Percentiles rank a stretch among this genome's conserved stretches.
These are phyloP conservation scores for Populus deltoides DNA, from an alignment of 345 rosid species.

Conservation along the genomic window DNA sequence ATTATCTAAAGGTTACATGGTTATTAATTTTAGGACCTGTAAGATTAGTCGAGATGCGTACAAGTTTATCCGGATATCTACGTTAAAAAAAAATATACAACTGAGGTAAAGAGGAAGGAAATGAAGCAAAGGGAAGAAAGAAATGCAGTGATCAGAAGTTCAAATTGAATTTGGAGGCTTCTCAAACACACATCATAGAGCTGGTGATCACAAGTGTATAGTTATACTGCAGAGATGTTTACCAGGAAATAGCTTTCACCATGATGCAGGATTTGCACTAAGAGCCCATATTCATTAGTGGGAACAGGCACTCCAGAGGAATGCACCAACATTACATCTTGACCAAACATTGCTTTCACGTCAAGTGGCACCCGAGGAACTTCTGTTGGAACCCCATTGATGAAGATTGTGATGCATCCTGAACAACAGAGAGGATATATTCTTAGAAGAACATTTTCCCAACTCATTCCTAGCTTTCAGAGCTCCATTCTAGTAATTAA, in stretches of 20 bases:
- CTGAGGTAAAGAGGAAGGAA: neutral
- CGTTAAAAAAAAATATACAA: neutral
- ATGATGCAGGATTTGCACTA: slow-evolving; percentile 72
- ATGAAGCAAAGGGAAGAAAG: neutral
- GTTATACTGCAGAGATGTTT: slow-evolving; percentile 15
- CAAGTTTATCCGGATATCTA: too few species aligned
- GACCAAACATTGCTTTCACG: slow-evolving; percentile 71
- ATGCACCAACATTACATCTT: slow-evolving; percentile 66
- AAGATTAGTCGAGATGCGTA: too few species aligned
- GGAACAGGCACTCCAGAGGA: slow-evolving; percentile 80
- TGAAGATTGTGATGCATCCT: slow-evolving; percentile 74
- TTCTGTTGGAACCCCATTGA: slow-evolving; percentile 83
- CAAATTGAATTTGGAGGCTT: too few species aligned
- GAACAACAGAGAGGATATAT: neutral
- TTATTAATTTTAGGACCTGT: too few species aligned
- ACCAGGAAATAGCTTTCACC: slow-evolving; percentile 98
- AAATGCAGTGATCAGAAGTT: neutral
- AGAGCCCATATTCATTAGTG: slow-evolving; percentile 64
- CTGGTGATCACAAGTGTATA: neutral
- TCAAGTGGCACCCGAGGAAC: slow-evolving; percentile 73
- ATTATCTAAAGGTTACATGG: too few species aligned
- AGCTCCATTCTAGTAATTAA: neutral
- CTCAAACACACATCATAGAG: neutral
- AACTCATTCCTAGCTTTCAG: neutral
- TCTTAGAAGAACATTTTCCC: neutral